A percentile compares a stretch with the other conserved stretches of the same genome.
These are phyloP conservation scores for Boletus semigastroideus DNA, from an alignment of 1,284 basidiomycete species.

Conservation along the genomic window DNA sequence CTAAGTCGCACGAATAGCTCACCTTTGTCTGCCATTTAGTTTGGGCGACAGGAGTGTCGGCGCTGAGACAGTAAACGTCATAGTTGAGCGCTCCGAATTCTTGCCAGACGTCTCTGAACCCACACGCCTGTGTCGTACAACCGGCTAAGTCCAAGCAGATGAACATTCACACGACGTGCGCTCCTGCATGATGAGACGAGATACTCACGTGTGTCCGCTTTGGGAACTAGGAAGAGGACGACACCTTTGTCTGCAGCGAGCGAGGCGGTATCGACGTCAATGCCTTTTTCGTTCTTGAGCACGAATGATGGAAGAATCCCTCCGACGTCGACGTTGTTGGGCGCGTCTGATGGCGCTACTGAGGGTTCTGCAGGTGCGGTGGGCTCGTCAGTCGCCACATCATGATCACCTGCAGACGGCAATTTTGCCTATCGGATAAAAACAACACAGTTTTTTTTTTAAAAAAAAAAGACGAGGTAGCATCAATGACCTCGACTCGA, in stretches of 20 bases:
- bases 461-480: not conserved
- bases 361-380: constrained; percentile 4
- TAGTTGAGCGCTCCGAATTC: constrained; percentile 73
- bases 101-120: constrained; percentile 79
- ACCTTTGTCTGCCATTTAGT: constrained; percentile 84
- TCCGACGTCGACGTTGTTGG: constrained; percentile 62
- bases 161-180: not conserved
- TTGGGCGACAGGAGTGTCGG: constrained; percentile 78
- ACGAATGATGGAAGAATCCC: constrained; percentile 73
- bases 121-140: constrained; percentile 88
- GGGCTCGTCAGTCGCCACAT: constrained; percentile 6
- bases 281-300: constrained; percentile 77
- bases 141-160: constrained; percentile 53
- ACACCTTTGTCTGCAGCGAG: constrained; percentile 71
- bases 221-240: constrained; percentile 81
- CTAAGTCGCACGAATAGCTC: not conserved
- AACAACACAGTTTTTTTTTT: not conserved
- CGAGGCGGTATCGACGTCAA: constrained; percentile 64
- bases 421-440: constrained; percentile 19
- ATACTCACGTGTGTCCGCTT: constrained; percentile 78
- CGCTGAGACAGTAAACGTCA: constrained; percentile 84
- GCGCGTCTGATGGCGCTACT: constrained; percentile 10
- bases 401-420: constrained; percentile 7
- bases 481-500: not conserved
- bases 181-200: not conserved